Conservation (phyloP, 1,284 basidiomycete species). For the Mycena citricolor region DNA sequence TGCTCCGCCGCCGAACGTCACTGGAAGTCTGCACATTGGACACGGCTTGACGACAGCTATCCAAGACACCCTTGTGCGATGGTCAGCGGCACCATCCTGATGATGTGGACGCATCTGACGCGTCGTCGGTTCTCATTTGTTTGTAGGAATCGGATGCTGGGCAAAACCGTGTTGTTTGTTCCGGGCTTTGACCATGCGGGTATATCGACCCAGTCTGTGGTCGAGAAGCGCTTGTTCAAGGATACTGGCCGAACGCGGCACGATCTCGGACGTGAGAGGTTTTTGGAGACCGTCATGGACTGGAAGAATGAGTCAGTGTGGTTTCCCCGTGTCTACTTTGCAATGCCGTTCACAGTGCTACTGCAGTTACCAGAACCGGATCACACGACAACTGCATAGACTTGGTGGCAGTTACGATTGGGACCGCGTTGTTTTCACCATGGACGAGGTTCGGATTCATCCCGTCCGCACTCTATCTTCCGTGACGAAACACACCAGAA, state of each 20-base stretch:
- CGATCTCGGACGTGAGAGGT: constrained; percentile 92
- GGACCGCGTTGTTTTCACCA: constrained; percentile 93
- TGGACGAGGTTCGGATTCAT: constrained; percentile 75
- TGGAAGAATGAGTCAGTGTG: constrained; percentile 97
- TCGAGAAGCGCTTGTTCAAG: constrained; percentile 92
- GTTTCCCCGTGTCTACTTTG: not conserved
- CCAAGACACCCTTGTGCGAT: constrained; percentile 87
- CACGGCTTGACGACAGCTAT: constrained; percentile 94
- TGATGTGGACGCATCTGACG: not conserved
- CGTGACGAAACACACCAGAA: constrained; percentile 53
- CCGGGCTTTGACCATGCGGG: constrained; percentile 99
- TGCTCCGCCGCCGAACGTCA: constrained; percentile 97
- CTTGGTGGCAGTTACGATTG: constrained; percentile 96
- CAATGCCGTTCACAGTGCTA: not conserved
- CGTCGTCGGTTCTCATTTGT: too few species aligned
- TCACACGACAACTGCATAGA: constrained; percentile 87
- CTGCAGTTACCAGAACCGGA: constrained; percentile 82
- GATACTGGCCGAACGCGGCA: constrained; percentile 83
- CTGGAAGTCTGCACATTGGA: constrained; percentile 94
- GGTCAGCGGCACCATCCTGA: constrained; percentile 46
- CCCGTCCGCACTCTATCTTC: constrained; percentile 8
- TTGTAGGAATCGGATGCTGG: constrained; percentile 96
- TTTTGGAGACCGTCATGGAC: constrained; percentile 89
- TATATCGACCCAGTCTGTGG: constrained; percentile 98
- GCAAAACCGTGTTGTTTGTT: constrained; percentile 87